These are phyloP conservation scores for Sporothrix sp. DNA, from an alignment of 2,329 filamentous ascomycete genomes.

Conservation along the genomic window DNA sequence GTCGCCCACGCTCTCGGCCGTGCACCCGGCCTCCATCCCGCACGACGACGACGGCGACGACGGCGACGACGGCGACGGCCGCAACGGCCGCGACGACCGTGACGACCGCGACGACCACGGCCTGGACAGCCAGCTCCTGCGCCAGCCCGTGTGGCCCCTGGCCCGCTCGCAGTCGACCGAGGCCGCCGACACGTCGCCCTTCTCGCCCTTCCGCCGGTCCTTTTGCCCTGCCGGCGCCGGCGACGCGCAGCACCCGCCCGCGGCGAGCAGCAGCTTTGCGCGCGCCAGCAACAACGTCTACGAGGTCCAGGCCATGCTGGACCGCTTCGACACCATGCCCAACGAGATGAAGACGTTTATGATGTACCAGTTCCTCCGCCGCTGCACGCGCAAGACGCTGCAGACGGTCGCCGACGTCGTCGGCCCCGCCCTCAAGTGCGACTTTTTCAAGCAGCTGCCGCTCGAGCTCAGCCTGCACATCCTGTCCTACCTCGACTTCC, in stretches of 20 bases:
- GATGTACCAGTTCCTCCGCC: slow-evolving; percentile 88
- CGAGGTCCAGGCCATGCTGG: slow-evolving; percentile 77
- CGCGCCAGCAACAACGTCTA: too few relatives aligned
- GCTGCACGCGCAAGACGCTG: slow-evolving; percentile 79
- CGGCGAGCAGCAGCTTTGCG: too few relatives aligned
- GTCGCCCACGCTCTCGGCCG: slow-evolving; percentile 78
- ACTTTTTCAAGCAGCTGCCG: slow-evolving; percentile 78
- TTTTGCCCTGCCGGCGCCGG: too few relatives aligned
- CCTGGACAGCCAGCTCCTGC: slow-evolving; percentile 29
- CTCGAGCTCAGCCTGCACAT: slow-evolving; percentile 81
- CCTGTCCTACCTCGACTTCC: slow-evolving; percentile 73
- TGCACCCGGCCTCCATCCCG: slow-evolving; percentile 35
- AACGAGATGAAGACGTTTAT: slow-evolving; percentile 88
- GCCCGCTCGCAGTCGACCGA: slow-evolving; percentile 31
- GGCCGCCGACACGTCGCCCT: slow-evolving; percentile 20
- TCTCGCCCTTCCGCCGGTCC: neutral
- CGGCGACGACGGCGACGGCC: slow-evolving; percentile 38
- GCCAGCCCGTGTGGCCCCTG: slow-evolving; percentile 21
- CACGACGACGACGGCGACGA: slow-evolving; percentile 37
- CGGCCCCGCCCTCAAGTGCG: slow-evolving; percentile 88
- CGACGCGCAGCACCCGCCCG: too few relatives aligned
- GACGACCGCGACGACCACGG: slow-evolving; percentile 37
- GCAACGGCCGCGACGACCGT: too few relatives aligned
- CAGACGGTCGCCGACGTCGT: slow-evolving; percentile 85
- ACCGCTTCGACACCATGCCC: slow-evolving; percentile 84